phyloP scores from a whole-genome alignment of 2,329 filamentous ascomycete genomes.

The Esteya vermicola region DNA sequence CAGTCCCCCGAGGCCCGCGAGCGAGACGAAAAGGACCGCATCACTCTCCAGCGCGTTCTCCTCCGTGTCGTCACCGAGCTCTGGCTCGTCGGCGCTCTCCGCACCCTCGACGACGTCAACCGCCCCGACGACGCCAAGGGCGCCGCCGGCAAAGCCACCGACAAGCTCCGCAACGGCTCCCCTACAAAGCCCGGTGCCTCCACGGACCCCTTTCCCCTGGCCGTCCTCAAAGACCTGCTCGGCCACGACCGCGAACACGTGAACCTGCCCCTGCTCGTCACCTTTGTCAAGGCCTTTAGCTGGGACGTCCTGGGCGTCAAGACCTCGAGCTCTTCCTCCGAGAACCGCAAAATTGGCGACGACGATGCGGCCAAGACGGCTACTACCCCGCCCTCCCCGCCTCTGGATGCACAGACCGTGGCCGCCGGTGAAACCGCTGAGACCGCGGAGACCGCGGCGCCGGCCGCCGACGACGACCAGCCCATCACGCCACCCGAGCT shows the following conservation, averaged over 20 bases:
- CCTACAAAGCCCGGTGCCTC: conserved; percentile 51
- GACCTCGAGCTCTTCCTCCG: conserved; percentile 48
- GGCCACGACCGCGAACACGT: conserved; percentile 85
- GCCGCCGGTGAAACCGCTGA: no score
- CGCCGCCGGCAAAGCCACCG: conserved; percentile 47
- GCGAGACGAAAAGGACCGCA: conserved; percentile 87
- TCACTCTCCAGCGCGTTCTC: conserved; percentile 72
- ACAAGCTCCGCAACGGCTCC: conserved; percentile 39
- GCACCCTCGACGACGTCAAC: conserved; percentile 58
- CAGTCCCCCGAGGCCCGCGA: conserved; percentile 72
- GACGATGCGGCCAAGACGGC: conserved; percentile 48
- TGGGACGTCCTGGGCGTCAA: conserved; percentile 89
- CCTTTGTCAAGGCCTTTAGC: conserved; percentile 90
- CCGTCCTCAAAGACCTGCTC: conserved; percentile 93
- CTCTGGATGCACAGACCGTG: no score
- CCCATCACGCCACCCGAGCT: conserved; percentile 64
- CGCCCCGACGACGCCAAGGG: conserved; percentile 48
- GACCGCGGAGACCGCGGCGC: conserved; percentile 26
- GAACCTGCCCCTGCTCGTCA: conserved; percentile 80
- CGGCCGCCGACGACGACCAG: conserved; percentile 20
- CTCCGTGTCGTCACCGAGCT: conserved; percentile 86
- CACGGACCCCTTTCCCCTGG: conserved; percentile 89
- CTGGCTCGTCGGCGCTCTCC: conserved; percentile 82
- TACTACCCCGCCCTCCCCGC: no score
- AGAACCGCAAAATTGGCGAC: conserved; percentile 76